Conservation (phyloP, 2,329 filamentous ascomycete species). For the Aspergillus sp. region DNA sequence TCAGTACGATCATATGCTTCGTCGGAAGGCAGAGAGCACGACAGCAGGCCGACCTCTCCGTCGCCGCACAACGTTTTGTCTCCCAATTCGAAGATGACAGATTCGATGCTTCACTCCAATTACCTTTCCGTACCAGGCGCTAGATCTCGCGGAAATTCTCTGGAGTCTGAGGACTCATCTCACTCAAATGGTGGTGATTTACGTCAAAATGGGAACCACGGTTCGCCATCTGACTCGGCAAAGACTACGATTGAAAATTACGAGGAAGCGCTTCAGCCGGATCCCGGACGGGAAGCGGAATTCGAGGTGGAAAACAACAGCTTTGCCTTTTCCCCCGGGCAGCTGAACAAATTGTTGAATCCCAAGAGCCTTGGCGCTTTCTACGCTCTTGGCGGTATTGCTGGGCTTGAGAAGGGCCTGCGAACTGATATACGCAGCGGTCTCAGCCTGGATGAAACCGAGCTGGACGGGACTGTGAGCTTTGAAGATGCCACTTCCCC, state of each 20-base stretch:
- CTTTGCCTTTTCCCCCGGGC: conserved; percentile 75
- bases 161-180: conserved; percentile 64
- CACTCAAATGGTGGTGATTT: conserved; percentile 60
- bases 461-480: conserved; percentile 64
- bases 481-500: conserved; percentile 66
- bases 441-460: conserved; percentile 70
- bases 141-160: conserved; percentile 67
- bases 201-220: conserved; percentile 50
- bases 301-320: conserved; percentile 70
- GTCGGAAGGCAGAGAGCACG: conserved; percentile 59
- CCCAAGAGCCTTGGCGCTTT: conserved; percentile 78
- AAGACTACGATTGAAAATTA: conserved; percentile 60
- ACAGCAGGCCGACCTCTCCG: conserved; percentile 67
- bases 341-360: conserved; percentile 76
- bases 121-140: conserved; percentile 67
- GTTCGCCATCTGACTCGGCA: conserved; percentile 48
- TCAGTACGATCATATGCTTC: conserved; percentile 61
- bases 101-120: conserved; percentile 54
- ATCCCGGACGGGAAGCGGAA: conserved; percentile 72
- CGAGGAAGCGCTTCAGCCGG: conserved; percentile 67
- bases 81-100: conserved; percentile 58
- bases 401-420: conserved; percentile 74
- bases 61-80: conserved; percentile 72
- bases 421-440: conserved; percentile 68
- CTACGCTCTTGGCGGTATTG: conserved; percentile 73